These are phyloP conservation scores for Solanum chacoense DNA, from an alignment of 305 asterid species.

Conservation along the genomic window DNA sequence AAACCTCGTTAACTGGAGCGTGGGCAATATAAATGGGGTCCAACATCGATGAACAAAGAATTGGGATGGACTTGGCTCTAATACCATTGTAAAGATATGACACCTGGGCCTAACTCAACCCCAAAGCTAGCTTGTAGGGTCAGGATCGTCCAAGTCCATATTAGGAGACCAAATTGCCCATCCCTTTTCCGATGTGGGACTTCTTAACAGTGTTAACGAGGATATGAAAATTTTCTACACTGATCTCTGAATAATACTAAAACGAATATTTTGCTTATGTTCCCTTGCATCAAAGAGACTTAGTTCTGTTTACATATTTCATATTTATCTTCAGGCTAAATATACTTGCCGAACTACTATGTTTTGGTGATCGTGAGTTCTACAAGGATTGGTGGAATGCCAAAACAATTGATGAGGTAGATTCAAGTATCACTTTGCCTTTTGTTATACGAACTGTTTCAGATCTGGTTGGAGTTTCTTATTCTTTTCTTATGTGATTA, in stretches of 20 bases:
- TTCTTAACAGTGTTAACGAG: background rate
- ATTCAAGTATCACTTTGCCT: background rate
- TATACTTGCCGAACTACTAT: slow-evolving; percentile 88
- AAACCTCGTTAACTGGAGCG: background rate
- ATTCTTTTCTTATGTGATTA: slow-evolving; percentile 11
- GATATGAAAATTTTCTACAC: background rate
- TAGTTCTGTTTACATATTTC: background rate
- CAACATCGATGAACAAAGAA: background rate
- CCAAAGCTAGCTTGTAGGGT: background rate
- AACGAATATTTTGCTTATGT: background rate
- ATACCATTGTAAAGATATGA: background rate
- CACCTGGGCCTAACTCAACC: background rate
- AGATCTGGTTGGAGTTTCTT: slow-evolving; percentile 20
- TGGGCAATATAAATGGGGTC: background rate
- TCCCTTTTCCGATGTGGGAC: background rate
- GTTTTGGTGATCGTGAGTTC: slow-evolving; percentile 98
- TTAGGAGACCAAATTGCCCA: background rate
- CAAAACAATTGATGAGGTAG: slow-evolving; percentile 91
- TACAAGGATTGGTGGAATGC: slow-evolving; percentile 99
- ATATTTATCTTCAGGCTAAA: slow-evolving; percentile 44
- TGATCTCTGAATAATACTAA: background rate
- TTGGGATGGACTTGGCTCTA: background rate
- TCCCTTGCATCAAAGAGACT: background rate
- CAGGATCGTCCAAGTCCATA: background rate
- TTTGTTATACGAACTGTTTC: background rate